Evolutionary conservation across 2,329 filamentous ascomycete species (phyloP).

Genomic region (Nannizziopsis barbatae): DNA sequence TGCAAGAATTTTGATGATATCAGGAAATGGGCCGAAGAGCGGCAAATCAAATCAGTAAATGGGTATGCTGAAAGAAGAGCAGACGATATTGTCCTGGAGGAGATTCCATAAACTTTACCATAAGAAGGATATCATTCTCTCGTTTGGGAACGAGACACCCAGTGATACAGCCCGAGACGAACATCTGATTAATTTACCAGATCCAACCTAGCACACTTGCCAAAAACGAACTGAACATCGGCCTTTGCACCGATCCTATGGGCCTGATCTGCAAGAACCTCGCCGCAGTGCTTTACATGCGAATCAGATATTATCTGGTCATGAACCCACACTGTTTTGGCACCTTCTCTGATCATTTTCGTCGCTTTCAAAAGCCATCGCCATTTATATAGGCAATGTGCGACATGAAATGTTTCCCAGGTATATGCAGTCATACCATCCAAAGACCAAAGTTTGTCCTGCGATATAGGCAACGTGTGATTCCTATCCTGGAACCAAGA

Average conservation of each 20-base stretch:
- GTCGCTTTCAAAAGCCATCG: conserved; percentile 10
- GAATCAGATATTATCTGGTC: conserved; percentile 5
- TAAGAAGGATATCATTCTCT: neutral
- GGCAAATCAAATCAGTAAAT: neutral
- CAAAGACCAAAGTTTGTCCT: conserved; percentile 2
- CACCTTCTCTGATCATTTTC: conserved; percentile 10
- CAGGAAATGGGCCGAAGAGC: conserved; percentile 22
- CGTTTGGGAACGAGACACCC: neutral
- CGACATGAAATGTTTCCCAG: conserved; percentile 13
- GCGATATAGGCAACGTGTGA: conserved; percentile 5
- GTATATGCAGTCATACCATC: conserved; percentile 12
- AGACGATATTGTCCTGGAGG: conserved; percentile 8
- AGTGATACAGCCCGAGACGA: neutral
- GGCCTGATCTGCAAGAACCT: conserved; percentile 8
- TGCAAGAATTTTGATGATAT: conserved; percentile 14
- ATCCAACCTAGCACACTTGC: conserved; percentile 5
- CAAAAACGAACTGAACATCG: conserved; percentile 12
- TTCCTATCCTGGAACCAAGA: conserved; percentile 11
- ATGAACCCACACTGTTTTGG: conserved; percentile 12
- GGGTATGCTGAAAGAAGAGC: conserved; percentile 4
- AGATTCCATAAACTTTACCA: conserved; percentile 7
- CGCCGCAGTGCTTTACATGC: conserved; percentile 11
- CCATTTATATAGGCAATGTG: conserved; percentile 14
- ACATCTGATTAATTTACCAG: neutral
- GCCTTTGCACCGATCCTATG: conserved; percentile 6